These are phyloP conservation scores for Spathaspora jeffriesii DNA, from an alignment of 1,139 yeast species.

Conservation along the genomic window DNA sequence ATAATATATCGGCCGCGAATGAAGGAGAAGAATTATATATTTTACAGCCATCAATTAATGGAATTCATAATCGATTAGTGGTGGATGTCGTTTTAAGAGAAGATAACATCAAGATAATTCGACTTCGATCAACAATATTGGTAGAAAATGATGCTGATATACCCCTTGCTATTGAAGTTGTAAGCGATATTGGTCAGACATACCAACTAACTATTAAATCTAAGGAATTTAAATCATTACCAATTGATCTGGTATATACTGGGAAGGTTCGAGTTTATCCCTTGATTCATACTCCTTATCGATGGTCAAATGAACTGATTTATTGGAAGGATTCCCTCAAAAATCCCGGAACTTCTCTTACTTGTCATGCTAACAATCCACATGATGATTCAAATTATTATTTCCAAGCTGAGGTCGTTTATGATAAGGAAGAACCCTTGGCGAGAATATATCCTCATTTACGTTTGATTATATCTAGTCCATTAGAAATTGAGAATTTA, in stretches of 20 bases:
- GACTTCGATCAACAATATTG: conserved; percentile 72
- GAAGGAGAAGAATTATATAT: conserved; percentile 84
- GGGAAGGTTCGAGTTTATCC: conserved; percentile 67
- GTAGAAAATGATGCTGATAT: conserved; percentile 73
- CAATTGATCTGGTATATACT: conserved; percentile 67
- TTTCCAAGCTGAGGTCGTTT: conserved; percentile 74
- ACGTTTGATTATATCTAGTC: conserved; percentile 79
- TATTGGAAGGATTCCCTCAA: conserved; percentile 64
- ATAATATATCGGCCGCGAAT: conserved; percentile 67
- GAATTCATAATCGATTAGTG: conserved; percentile 71
- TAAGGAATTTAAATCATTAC: conserved; percentile 61
- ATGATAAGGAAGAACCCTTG: conserved; percentile 64
- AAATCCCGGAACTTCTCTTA: conserved; percentile 50
- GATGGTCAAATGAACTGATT: conserved; percentile 66
- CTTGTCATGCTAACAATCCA: conserved; percentile 50
- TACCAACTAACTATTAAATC: conserved; percentile 47
- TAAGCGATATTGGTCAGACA: conserved; percentile 11
- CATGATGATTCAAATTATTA: conserved; percentile 52
- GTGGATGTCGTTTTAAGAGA: conserved; percentile 71
- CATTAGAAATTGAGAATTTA: conserved; percentile 81
- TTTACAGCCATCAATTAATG: conserved; percentile 61
- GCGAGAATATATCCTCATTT: conserved; percentile 83
- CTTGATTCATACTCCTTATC: conserved; percentile 47
- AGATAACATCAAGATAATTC: conserved; percentile 77
- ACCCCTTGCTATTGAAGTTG: conserved; percentile 46